Percentiles rank a stretch among this genome's conserved stretches.
These are phyloP conservation scores for Trametopsis cervina DNA, from an alignment of 768 basidiomycete species.

Conservation along the genomic window DNA sequence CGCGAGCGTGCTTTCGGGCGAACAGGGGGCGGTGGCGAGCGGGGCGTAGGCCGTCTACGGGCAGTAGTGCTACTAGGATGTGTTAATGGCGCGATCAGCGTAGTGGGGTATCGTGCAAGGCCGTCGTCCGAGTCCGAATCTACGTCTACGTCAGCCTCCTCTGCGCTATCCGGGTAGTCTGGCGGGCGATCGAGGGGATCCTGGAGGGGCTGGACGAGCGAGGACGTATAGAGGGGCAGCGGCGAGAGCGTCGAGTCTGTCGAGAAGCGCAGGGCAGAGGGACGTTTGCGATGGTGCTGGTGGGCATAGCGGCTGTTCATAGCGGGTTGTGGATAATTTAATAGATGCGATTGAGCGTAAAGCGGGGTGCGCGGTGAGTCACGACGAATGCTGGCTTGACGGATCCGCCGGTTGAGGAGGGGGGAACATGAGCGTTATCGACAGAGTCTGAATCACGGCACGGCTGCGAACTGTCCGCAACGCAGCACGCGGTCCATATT, in stretches of 20 bases:
- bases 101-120: conserved; percentile 19
- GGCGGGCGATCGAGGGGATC: conserved; percentile 55
- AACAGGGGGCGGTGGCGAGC: conserved; percentile 22
- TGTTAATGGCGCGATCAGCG: conserved; percentile 23
- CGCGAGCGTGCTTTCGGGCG: conserved; percentile 21
- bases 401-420: background rate
- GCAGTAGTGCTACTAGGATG: too few relatives aligned
- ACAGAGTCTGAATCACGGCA: background rate
- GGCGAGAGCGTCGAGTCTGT: conserved; percentile 55
- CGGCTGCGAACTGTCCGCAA: background rate
- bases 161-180: conserved; percentile 70
- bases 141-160: conserved; percentile 70
- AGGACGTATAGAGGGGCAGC: conserved; percentile 57
- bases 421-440: background rate
- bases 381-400: background rate
- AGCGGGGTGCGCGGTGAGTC: background rate
- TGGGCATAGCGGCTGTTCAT: conserved; percentile 23
- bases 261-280: conserved; percentile 51
- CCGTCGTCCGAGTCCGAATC: conserved; percentile 31
- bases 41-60: conserved; percentile 29
- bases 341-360: background rate
- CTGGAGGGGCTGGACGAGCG: conserved; percentile 22
- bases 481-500: background rate
- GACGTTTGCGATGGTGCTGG: conserved; percentile 51
- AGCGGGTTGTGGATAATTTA: background rate